A percentile compares a stretch with the other conserved stretches of the same genome.
Evolutionary conservation across 1,284 basidiomycete species (phyloP).

Genomic region (Pseudozyma sp.): DNA sequence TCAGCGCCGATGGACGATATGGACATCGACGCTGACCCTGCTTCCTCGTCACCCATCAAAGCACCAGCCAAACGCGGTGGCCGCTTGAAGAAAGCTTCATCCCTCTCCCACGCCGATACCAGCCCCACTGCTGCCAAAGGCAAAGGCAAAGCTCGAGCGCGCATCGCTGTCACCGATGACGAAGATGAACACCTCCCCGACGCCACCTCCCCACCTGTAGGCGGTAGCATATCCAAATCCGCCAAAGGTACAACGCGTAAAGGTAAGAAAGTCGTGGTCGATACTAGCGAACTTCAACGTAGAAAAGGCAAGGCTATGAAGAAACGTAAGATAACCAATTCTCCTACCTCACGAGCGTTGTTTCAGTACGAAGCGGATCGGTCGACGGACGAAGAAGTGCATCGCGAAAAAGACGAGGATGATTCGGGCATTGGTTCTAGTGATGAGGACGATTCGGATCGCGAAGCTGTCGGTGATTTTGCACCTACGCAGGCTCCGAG

Average conservation of each 20-base stretch:
- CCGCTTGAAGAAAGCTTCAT: slow-evolving; percentile 23
- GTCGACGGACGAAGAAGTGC: slow-evolving; percentile 81
- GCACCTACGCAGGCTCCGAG: slow-evolving; percentile 77
- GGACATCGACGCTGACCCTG: slow-evolving; percentile 19
- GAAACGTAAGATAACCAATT: slow-evolving; percentile 59
- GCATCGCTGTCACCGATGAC: slow-evolving; percentile 12
- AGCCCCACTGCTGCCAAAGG: slow-evolving; percentile 27
- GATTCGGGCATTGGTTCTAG: slow-evolving; percentile 71
- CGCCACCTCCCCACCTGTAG: not conserved
- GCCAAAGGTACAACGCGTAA: slow-evolving; percentile 10
- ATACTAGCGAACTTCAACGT: not conserved
- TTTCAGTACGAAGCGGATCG: slow-evolving; percentile 78
- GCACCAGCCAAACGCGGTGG: slow-evolving; percentile 23
- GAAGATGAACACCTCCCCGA: slow-evolving; percentile 1
- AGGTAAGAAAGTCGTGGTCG: slow-evolving; percentile 23
- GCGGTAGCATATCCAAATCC: too few species aligned
- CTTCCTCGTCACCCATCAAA: slow-evolving; percentile 42
- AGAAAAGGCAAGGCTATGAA: slow-evolving; percentile 4
- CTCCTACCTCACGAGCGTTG: slow-evolving; percentile 70
- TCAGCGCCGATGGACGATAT: not conserved
- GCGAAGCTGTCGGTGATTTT: slow-evolving; percentile 75
- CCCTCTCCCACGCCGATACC: slow-evolving; percentile 12
- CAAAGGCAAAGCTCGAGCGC: slow-evolving; percentile 2
- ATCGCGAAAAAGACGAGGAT: slow-evolving; percentile 70
- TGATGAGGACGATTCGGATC: slow-evolving; percentile 76